These are phyloP conservation scores for Aechmea fasciata DNA, from an alignment of 176 grass and related monocot genomes.

Conservation along the genomic window DNA sequence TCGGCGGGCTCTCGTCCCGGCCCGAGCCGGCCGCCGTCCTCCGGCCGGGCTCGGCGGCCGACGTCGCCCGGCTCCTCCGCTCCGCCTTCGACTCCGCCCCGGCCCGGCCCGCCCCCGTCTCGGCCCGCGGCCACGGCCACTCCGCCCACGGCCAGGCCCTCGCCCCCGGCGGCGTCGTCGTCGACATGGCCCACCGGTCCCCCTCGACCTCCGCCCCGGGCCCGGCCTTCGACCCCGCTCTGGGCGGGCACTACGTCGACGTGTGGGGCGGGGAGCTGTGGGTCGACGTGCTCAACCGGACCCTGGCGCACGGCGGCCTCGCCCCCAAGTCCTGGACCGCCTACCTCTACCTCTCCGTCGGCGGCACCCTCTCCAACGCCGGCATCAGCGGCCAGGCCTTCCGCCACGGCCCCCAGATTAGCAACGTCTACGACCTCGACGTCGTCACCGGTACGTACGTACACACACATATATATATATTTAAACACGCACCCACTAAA, in stretches of 20 bases:
- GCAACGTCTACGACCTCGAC: constrained; percentile 77
- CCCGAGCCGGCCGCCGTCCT: constrained; percentile 46
- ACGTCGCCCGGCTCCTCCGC: constrained; percentile 40
- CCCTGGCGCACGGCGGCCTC: constrained; percentile 52
- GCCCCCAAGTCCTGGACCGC: constrained; percentile 88
- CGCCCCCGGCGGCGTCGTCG: constrained; percentile 53
- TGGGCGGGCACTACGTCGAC: constrained; percentile 65
- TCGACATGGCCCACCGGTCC: constrained; percentile 58
- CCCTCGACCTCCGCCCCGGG: neutral
- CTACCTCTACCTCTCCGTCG: constrained; percentile 84
- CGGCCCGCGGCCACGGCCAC: constrained; percentile 68
- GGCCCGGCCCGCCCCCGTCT: constrained; percentile 38
- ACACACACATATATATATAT: too few species aligned
- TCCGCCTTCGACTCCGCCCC: constrained; percentile 32
- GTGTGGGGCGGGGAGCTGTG: constrained; percentile 86
- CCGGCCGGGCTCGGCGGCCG: constrained; percentile 40
- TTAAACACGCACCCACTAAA: too few species aligned
- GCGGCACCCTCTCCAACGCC: constrained; percentile 92
- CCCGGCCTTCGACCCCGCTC: constrained; percentile 44
- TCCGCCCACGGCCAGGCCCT: constrained; percentile 82
- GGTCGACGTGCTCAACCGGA: constrained; percentile 89
- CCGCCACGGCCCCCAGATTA: constrained; percentile 78
- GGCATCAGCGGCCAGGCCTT: constrained; percentile 88
- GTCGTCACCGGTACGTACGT: constrained; percentile 73
- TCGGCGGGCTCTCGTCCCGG: constrained; percentile 32